These are phyloP conservation scores for Atkinsonella hypoxylon DNA, from an alignment of 2,329 filamentous ascomycete genomes.

Conservation along the genomic window DNA sequence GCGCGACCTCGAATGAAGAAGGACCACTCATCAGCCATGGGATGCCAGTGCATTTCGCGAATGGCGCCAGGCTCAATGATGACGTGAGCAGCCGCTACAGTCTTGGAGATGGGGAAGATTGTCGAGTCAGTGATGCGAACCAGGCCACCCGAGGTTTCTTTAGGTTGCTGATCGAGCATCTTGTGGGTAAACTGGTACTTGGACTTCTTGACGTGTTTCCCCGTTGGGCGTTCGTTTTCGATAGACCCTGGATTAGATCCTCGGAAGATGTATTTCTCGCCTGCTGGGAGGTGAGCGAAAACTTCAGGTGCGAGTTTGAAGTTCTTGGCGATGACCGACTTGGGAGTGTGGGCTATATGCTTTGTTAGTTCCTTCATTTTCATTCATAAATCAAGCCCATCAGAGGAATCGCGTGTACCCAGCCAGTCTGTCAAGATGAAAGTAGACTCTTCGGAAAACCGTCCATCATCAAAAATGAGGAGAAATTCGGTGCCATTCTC, in stretches of 20 bases:
- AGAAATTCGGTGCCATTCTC: slow-evolving; percentile 44
- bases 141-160: slow-evolving; percentile 53
- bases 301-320: slow-evolving; percentile 61
- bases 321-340: slow-evolving; percentile 61
- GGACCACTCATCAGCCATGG: slow-evolving; percentile 68
- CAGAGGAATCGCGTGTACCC: slow-evolving; percentile 25
- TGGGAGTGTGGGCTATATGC: slow-evolving; percentile 52
- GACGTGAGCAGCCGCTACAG: slow-evolving; percentile 60
- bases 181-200: slow-evolving; percentile 58
- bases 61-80: slow-evolving; percentile 60
- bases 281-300: slow-evolving; percentile 53
- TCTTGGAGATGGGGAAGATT: slow-evolving; percentile 64
- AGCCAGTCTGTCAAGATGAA: slow-evolving; percentile 66
- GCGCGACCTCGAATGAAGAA: slow-evolving; percentile 65
- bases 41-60: slow-evolving; percentile 77
- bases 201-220: slow-evolving; percentile 52
- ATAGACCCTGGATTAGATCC: slow-evolving; percentile 53
- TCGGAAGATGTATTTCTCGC: slow-evolving; percentile 69
- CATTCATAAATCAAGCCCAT: background rate
- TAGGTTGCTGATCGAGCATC: slow-evolving; percentile 57
- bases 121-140: slow-evolving; percentile 66
- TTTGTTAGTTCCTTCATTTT: background rate
- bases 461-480: slow-evolving; percentile 36
- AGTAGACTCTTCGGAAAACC: slow-evolving; percentile 50
- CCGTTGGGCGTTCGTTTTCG: slow-evolving; percentile 49